These are phyloP conservation scores for Helicostylum pulchrum DNA, from an alignment of 192 early-diverging fungal species.

Conservation along the genomic window DNA sequence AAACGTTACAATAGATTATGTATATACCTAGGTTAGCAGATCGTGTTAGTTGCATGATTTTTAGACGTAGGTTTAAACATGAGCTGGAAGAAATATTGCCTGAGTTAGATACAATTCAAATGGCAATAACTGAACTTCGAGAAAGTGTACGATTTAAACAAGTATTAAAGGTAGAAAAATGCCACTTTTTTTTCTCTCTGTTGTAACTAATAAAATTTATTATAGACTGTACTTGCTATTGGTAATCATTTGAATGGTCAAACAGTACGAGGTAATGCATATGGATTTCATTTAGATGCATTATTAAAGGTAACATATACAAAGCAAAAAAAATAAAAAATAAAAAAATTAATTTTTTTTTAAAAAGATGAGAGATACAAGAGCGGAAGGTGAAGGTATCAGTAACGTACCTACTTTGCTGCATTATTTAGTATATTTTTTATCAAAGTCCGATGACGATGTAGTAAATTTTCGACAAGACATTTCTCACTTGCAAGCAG, in stretches of 20 bases:
- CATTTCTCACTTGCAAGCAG: slow-evolving; percentile 49
- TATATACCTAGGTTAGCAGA: slow-evolving; percentile 52
- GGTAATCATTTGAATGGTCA: slow-evolving; percentile 55
- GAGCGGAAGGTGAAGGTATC: slow-evolving; percentile 41
- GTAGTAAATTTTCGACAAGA: slow-evolving; percentile 50
- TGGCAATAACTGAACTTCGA: slow-evolving; percentile 46
- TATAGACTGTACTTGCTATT: slow-evolving; percentile 50
- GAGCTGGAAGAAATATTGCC: slow-evolving; percentile 48
- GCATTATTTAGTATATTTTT: slow-evolving; percentile 49
- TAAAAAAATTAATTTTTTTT: not conserved
- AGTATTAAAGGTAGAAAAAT: slow-evolving; percentile 49
- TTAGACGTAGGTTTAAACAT: slow-evolving; percentile 46
- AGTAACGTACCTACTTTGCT: slow-evolving; percentile 47
- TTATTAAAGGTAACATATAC: slow-evolving; percentile 44
- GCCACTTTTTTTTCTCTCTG: not conserved
- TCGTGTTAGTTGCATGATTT: slow-evolving; percentile 50
- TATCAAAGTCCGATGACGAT: slow-evolving; percentile 40
- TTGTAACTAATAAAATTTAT: not conserved
- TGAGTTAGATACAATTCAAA: slow-evolving; percentile 45
- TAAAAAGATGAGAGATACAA: slow-evolving; percentile 52
- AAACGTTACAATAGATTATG: slow-evolving; percentile 36
- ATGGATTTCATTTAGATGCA: slow-evolving; percentile 53
- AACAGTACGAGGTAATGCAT: slow-evolving; percentile 56
- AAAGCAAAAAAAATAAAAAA: not conserved
- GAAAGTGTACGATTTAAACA: slow-evolving; percentile 40